phyloP scores from a whole-genome alignment of 2,329 filamentous ascomycete species.

The Hymenoscyphus repandus region DNA sequence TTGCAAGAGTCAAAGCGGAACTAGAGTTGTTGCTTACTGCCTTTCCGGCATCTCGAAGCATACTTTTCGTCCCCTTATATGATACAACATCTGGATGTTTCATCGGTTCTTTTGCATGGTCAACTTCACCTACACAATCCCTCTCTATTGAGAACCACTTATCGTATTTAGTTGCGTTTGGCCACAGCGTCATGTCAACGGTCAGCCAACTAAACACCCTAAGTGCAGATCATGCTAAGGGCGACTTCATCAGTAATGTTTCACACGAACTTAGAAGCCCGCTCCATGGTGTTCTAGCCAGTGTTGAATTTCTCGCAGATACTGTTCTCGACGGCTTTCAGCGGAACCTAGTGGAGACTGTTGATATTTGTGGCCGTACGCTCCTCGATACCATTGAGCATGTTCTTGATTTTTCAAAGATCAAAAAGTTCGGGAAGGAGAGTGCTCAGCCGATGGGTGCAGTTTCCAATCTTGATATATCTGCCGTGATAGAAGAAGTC shows the following conservation, averaged over 20 bases:
- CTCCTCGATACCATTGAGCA: conserved; percentile 34
- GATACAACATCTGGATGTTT: conserved; percentile 42
- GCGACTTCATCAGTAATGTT: conserved; percentile 52
- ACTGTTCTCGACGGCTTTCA: conserved; percentile 32
- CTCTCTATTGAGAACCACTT: conserved; percentile 33
- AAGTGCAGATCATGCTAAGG: conserved; percentile 44
- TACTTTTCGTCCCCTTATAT: conserved; percentile 44
- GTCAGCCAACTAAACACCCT: conserved; percentile 45
- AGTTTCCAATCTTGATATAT: conserved; percentile 29
- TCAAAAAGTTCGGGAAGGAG: conserved; percentile 21
- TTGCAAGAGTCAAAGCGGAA: conserved; percentile 19
- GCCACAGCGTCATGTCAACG: conserved; percentile 48
- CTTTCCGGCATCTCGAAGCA: conserved; percentile 40
- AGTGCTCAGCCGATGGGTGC: conserved; percentile 18
- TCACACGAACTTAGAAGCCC: conserved; percentile 52
- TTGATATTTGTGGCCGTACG: conserved; percentile 32
- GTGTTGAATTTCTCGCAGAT: conserved; percentile 43
- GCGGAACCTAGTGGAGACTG: conserved; percentile 29
- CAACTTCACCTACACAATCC: conserved; percentile 34
- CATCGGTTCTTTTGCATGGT: conserved; percentile 43
- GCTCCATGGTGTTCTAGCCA: conserved; percentile 50
- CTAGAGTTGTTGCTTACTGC: conserved; percentile 26
- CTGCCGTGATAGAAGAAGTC: conserved; percentile 33
- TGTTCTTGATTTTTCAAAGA: conserved; percentile 35
- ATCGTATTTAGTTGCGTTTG: conserved; percentile 36